Base-by-base conservation (phyloP, 352 stramenopile genomes). In the Pythium pyrilobum region DNA sequence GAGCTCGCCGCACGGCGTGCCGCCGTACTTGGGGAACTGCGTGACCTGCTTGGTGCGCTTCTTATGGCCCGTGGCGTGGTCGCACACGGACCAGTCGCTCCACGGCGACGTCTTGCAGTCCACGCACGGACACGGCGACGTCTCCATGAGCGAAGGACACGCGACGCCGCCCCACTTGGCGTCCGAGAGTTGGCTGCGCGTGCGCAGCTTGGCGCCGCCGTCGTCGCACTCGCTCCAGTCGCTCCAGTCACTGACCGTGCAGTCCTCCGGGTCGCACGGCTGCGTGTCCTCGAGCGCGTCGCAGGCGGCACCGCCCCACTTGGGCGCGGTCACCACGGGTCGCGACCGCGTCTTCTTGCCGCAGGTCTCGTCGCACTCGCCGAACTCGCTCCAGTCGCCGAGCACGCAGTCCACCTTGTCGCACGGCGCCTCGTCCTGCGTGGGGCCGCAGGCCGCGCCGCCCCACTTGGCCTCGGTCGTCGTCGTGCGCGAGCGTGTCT, bases 231-330 rank as follows among this genome's bases (percentile, higher is more conserved):
- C 52, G 23, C 52, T 72, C 77, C 77, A 85, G 0, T 52, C 21
- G 0, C 52, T 41, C 71, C 67, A 85, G 0, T 66, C 59, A 18
- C 72, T 66, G n/a, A 85, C 51, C 1, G 45, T 44, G 16, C 74
- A 88, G 53, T 79, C 51, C 1, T 84, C 64, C 0, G 76, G 62
- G 5, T 75, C 63, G 43, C 76, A 85, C 1, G 56, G 34, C 25
- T 68, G 70, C 16, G 66, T 43, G 27, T 84, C 64, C 7, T 33
- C 49, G 23, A 82, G 36, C 0, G 20, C 42, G 10, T 42, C 51
- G 42, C 73, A 87, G 5, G 45, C 20, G 3, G 66, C 33, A 3
- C 74, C 75, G 2, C 63, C 63, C 41, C 79, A 81, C 20, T 66
- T 21, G 0, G 68, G 34, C 13, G 56, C 18, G 1, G 52, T 54